These are phyloP conservation scores for Solanum paucissectum DNA, from an alignment of 257 asterid genomes.

Conservation along the genomic window DNA sequence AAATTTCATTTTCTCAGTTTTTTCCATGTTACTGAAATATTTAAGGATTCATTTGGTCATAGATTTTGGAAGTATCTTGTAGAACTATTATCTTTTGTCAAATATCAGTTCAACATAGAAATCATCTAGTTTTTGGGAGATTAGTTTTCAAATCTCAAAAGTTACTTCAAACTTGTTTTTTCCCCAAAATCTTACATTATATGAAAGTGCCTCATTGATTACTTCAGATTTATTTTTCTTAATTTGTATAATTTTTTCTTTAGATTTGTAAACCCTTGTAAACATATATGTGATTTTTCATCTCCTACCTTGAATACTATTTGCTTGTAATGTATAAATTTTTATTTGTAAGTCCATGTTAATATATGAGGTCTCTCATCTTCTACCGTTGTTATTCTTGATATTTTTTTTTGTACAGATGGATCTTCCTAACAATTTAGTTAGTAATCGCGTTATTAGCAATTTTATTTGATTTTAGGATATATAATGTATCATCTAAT, in stretches of 20 bases:
- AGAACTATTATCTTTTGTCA: neutral
- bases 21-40: neutral
- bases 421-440: too few relatives aligned
- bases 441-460: too few relatives aligned
- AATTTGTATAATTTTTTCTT: neutral
- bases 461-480: too few relatives aligned
- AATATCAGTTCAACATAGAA: too few relatives aligned
- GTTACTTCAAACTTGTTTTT: neutral
- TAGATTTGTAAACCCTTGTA: neutral
- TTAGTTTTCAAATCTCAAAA: neutral
- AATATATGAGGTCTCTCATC: too few relatives aligned
- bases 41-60: neutral
- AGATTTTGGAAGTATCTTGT: neutral
- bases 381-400: too few relatives aligned
- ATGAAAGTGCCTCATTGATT: neutral
- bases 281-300: neutral
- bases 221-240: neutral
- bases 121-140: neutral
- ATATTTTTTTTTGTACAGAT: too few relatives aligned
- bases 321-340: too few relatives aligned
- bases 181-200: neutral
- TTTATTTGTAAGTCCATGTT: too few relatives aligned
- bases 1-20: neutral
- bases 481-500: too few relatives aligned
- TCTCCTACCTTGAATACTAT: neutral